Percentiles rank a stretch among this genome's conserved stretches.
Conservation (phyloP, 1,284 basidiomycete genomes). For the Lentinus polychrous region DNA sequence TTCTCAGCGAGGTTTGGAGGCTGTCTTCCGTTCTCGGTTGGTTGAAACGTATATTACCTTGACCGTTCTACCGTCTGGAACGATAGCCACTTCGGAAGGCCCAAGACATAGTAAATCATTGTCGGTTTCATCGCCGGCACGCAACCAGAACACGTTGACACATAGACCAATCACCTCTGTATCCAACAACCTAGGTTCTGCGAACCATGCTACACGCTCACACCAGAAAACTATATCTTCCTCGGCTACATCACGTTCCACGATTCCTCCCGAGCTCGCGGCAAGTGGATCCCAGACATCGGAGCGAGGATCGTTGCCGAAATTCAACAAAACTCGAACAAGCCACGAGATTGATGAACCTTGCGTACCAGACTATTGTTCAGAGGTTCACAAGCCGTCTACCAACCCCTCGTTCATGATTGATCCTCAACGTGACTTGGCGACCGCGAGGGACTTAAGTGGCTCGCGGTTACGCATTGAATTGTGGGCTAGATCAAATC, state of each 20-base stretch:
- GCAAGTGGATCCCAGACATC: neutral
- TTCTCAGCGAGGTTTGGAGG: conserved; percentile 63
- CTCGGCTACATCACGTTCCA: conserved; percentile 6
- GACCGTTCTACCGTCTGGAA: conserved; percentile 24
- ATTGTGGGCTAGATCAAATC: conserved; percentile 44
- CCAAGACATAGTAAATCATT: neutral
- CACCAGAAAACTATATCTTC: conserved; percentile 11
- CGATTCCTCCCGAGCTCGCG: neutral
- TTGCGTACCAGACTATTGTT: conserved; percentile 56
- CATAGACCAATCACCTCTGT: neutral
- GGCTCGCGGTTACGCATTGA: conserved; percentile 44
- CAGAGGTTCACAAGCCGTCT: conserved; percentile 62
- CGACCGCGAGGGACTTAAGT: conserved; percentile 41
- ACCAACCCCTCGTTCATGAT: conserved; percentile 70
- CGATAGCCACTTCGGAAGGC: neutral
- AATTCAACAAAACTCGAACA: conserved; percentile 9
- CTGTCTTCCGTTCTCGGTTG: conserved; percentile 61
- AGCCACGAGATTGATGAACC: neutral
- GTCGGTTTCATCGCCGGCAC: neutral
- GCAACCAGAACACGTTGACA: neutral
- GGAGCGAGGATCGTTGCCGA: conserved; percentile 6
- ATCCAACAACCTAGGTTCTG: neutral
- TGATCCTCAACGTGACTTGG: conserved; percentile 35
- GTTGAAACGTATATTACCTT: conserved; percentile 76
- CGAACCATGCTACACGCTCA: neutral